phyloP scores from a whole-genome alignment of 257 asterid species.

The Anisodus tanguticus region DNA sequence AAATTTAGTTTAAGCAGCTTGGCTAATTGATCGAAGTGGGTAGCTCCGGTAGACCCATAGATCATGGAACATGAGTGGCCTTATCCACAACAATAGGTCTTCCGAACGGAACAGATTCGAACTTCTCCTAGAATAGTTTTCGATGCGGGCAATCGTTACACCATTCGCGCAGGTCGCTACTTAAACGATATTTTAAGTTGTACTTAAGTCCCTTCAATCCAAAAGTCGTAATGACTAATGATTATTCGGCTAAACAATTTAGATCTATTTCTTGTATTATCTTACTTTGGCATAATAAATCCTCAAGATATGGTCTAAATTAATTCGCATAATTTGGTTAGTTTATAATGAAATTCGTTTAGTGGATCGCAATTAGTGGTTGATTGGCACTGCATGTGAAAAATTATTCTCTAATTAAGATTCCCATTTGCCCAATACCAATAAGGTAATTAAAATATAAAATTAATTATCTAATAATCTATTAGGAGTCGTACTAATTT shows the following conservation, averaged over 20 bases:
- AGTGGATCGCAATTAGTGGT: slow-evolving; percentile 25
- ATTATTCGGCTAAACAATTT: too few relatives aligned
- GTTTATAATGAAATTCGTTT: background rate
- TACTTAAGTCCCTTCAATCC: background rate
- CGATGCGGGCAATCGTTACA: too few relatives aligned
- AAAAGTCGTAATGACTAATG: too few relatives aligned
- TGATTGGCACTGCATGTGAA: background rate
- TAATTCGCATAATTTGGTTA: background rate
- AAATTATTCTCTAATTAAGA: background rate
- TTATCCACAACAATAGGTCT: too few relatives aligned
- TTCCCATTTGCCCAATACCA: background rate
- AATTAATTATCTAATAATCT: slow-evolving; percentile 9
- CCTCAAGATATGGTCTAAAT: background rate
- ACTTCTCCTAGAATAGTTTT: too few relatives aligned
- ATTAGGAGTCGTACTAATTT: background rate
- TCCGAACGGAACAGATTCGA: too few relatives aligned
- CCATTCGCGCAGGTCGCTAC: too few relatives aligned
- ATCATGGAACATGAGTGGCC: too few relatives aligned
- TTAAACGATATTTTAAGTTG: background rate
- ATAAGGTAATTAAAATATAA: background rate
- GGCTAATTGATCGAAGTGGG: too few relatives aligned
- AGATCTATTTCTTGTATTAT: too few relatives aligned
- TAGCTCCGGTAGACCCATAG: too few relatives aligned
- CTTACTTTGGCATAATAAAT: background rate
- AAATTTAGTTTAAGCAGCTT: background rate